Conservation (phyloP, 2,329 filamentous ascomycete species). For the Sporothrix globosa region DNA sequence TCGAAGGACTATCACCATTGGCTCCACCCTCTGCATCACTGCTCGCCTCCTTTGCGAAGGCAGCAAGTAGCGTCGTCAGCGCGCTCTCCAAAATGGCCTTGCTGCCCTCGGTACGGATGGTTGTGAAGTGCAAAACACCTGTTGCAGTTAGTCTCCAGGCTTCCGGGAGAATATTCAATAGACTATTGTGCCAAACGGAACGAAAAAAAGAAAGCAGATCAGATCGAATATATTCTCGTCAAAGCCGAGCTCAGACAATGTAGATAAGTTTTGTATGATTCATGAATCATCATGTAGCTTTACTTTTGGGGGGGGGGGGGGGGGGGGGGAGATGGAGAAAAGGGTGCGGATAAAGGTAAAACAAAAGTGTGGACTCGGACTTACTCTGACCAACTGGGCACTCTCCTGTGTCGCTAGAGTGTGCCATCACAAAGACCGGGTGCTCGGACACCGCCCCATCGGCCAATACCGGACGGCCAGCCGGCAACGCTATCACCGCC, state of each 20-base stretch:
- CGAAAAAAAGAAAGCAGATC: conserved; percentile 38
- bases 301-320: neutral
- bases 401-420: conserved; percentile 91
- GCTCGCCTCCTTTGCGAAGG: conserved; percentile 39
- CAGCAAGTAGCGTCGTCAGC: conserved; percentile 47
- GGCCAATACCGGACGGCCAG: conserved; percentile 58
- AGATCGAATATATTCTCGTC: conserved; percentile 66
- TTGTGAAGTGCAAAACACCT: conserved; percentile 50
- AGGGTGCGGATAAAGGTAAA: neutral
- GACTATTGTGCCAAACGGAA: neutral
- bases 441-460: conserved; percentile 44
- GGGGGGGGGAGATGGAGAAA: conserved; percentile 12
- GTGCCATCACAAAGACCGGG: conserved; percentile 66
- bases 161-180: neutral
- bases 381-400: conserved; percentile 89
- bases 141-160: conserved; percentile 40
- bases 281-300: conserved; percentile 75
- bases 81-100: conserved; percentile 47
- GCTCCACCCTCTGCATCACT: conserved; percentile 39
- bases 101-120: conserved; percentile 45
- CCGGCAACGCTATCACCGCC: conserved; percentile 68
- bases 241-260: conserved; percentile 93
- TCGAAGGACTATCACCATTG: conserved; percentile 24
- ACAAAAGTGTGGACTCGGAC: conserved; percentile 47
- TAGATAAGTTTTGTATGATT: conserved; percentile 95